These are phyloP conservation scores for Claviceps quebecensis DNA, from an alignment of 2,329 filamentous ascomycete genomes.

Conservation along the genomic window DNA sequence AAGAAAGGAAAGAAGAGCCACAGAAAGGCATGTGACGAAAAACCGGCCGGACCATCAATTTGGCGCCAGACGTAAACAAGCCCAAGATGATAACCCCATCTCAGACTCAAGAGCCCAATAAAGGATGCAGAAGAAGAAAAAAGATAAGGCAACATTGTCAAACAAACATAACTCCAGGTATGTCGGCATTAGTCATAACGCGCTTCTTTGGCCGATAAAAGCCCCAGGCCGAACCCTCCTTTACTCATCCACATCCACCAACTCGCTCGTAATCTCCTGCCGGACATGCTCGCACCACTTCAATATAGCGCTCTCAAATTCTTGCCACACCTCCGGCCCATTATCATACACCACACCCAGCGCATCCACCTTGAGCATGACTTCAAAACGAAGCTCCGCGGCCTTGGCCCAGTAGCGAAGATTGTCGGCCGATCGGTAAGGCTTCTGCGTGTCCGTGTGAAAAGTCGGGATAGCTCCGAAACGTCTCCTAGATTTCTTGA, in stretches of 20 bases:
- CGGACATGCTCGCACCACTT: slow-evolving; percentile 73
- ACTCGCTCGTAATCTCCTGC: slow-evolving; percentile 66
- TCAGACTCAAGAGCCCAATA: background rate
- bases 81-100: background rate
- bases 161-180: background rate
- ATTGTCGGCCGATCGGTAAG: slow-evolving; percentile 88
- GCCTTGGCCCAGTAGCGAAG: slow-evolving; percentile 93
- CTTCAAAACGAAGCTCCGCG: slow-evolving; percentile 85
- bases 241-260: slow-evolving; percentile 14
- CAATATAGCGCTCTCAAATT: slow-evolving; percentile 71
- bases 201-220: slow-evolving; percentile 1
- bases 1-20: background rate
- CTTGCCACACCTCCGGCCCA: slow-evolving; percentile 55
- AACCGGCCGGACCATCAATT: background rate
- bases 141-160: background rate
- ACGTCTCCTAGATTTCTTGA: slow-evolving; percentile 69
- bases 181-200: slow-evolving; percentile 7
- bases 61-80: background rate
- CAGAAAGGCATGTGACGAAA: background rate
- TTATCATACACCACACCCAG: slow-evolving; percentile 73
- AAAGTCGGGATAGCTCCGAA: slow-evolving; percentile 83
- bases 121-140: background rate
- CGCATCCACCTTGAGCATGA: slow-evolving; percentile 69
- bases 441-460: slow-evolving; percentile 87
- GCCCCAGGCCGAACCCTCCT: background rate